Evolutionary conservation across 1,139 yeast species (phyloP).

Genomic region (Blastobotrys ciferrii): DNA sequence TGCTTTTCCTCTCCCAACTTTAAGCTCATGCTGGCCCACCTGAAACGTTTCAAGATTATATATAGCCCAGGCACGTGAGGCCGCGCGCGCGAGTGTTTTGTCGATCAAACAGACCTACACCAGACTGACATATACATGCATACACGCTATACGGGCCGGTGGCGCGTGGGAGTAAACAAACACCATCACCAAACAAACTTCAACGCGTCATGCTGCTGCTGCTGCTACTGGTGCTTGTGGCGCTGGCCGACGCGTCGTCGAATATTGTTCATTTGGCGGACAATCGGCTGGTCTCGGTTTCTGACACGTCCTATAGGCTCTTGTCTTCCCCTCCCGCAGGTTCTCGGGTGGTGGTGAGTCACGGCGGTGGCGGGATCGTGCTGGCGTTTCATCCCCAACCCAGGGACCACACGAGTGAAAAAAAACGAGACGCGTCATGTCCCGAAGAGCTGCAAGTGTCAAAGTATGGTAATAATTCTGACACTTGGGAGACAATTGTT

Average conservation of each 20-base stretch:
- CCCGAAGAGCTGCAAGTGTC: background rate
- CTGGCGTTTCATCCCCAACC: slow-evolving; percentile 9
- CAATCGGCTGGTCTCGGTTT: slow-evolving; percentile 9
- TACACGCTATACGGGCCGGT: too few species aligned
- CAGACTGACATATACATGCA: too few species aligned
- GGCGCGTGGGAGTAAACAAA: background rate
- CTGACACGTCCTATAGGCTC: background rate
- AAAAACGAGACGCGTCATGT: background rate
- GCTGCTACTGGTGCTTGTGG: slow-evolving; percentile 11
- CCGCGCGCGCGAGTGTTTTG: slow-evolving; percentile 1
- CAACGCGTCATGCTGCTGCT: slow-evolving; percentile 6
- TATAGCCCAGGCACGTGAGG: slow-evolving; percentile 2
- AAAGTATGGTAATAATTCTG: background rate
- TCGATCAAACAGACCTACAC: slow-evolving; percentile 4
- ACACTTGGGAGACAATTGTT: background rate
- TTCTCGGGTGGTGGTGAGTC: slow-evolving; percentile 3
- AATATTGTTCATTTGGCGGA: slow-evolving; percentile 6
- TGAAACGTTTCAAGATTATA: slow-evolving; percentile 15
- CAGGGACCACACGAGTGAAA: too few species aligned
- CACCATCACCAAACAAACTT: background rate
- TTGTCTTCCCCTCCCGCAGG: slow-evolving; percentile 12
- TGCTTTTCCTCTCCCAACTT: slow-evolving; percentile 6
- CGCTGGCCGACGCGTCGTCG: slow-evolving; percentile 2
- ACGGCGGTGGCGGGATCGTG: background rate
- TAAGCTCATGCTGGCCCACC: slow-evolving; percentile 5